Evolutionary conservation across 768 basidiomycete species (phyloP).

Genomic region (Pleurotus pulmonarius): DNA sequence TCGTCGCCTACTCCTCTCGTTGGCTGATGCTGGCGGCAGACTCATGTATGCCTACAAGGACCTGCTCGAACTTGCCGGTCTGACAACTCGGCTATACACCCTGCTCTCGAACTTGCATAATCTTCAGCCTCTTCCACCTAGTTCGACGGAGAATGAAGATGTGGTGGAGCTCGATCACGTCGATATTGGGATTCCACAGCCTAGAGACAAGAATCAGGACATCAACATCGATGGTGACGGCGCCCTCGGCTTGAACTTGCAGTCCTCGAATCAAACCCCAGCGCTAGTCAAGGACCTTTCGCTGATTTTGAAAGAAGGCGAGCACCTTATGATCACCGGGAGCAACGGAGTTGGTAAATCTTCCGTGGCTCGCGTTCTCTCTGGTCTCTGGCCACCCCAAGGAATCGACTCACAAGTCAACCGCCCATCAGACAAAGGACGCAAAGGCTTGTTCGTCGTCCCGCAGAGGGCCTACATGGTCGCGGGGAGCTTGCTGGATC

Average conservation of each 20-base stretch:
- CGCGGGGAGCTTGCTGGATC: conserved; percentile 81
- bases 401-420: conserved; percentile 28
- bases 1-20: conserved; percentile 81
- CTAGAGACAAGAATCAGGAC: conserved; percentile 5
- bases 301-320: conserved; percentile 59
- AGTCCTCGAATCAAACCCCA: conserved; percentile 19
- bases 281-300: conserved; percentile 71
- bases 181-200: conserved; percentile 61
- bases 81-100: conserved; percentile 86
- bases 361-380: conserved; percentile 82
- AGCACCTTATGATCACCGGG: conserved; percentile 93
- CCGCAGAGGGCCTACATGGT: conserved; percentile 95
- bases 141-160: conserved; percentile 26
- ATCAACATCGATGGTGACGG: conserved; percentile 13
- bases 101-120: conserved; percentile 84
- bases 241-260: conserved; percentile 13
- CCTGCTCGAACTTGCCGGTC: conserved; percentile 89
- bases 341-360: conserved; percentile 93
- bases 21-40: conserved; percentile 95
- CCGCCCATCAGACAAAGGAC: conserved; percentile 33
- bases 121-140: conserved; percentile 50
- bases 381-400: conserved; percentile 80
- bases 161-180: conserved; percentile 65
- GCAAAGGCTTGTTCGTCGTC: conserved; percentile 72
- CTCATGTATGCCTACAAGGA: conserved; percentile 98